Evolutionary conservation across 1,284 basidiomycete species (phyloP).

Genomic region (Moniliophthora roreri): DNA sequence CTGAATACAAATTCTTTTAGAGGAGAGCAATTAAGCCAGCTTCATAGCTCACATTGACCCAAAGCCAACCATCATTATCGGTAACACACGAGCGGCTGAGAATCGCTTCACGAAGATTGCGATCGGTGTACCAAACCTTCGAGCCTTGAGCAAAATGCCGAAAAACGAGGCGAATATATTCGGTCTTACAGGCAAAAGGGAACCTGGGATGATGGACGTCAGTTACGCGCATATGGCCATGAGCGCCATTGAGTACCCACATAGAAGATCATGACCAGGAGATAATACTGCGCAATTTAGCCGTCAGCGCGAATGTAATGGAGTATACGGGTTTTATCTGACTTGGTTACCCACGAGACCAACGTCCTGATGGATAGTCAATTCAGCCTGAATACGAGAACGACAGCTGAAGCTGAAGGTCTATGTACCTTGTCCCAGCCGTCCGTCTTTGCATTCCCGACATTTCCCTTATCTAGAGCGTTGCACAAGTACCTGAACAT

Average conservation of each 20-base stretch:
- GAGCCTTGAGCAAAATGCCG: neutral
- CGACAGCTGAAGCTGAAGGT: neutral
- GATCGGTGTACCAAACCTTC: conserved; percentile 46
- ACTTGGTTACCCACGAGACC: conserved; percentile 40
- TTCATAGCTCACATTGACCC: conserved; percentile 26
- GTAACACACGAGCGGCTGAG: conserved; percentile 46
- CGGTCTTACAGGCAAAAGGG: conserved; percentile 41
- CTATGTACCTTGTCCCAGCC: conserved; percentile 40
- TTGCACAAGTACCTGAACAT: conserved; percentile 45
- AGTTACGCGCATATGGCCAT: neutral
- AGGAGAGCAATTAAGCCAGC: neutral
- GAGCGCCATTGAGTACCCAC: conserved; percentile 23
- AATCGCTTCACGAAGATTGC: conserved; percentile 46
- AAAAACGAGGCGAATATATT: neutral
- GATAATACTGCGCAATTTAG: conserved; percentile 34
- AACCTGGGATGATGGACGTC: conserved; percentile 23
- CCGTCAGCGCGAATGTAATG: neutral
- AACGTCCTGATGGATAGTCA: conserved; percentile 30
- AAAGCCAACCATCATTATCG: conserved; percentile 49
- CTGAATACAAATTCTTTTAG: conserved; percentile 18
- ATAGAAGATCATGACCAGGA: conserved; percentile 50
- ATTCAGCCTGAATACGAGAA: neutral
- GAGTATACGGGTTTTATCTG: neutral
- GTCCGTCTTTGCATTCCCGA: conserved; percentile 55
- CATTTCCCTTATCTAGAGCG: conserved; percentile 54